Conservation (phyloP, 2,329 filamentous ascomycete species). For the Paradendryphiella salina region DNA sequence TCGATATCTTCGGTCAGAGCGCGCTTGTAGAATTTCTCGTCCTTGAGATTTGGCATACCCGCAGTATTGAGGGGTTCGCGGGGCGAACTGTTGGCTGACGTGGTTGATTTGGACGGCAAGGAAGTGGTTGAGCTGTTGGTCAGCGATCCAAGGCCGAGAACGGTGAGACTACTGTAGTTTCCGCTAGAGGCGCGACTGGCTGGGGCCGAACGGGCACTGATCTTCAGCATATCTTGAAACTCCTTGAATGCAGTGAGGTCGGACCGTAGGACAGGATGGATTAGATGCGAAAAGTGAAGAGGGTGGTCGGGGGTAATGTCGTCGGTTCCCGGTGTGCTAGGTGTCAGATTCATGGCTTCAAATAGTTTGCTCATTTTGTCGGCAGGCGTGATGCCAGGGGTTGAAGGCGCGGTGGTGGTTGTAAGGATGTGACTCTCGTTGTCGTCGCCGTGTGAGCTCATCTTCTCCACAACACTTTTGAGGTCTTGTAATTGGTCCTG, state of each 20-base stretch:
- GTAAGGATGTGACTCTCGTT: conserved; percentile 67
- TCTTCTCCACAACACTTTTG: conserved; percentile 88
- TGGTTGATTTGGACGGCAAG: conserved; percentile 54
- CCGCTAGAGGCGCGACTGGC: conserved; percentile 72
- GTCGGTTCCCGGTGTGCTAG: conserved; percentile 53
- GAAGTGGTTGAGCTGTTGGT: conserved; percentile 57
- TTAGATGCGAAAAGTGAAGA: conserved; percentile 76
- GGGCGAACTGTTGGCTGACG: conserved; percentile 40
- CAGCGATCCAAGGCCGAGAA: conserved; percentile 58
- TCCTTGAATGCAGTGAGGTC: conserved; percentile 83
- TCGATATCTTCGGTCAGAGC: conserved; percentile 89
- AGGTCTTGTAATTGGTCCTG: conserved; percentile 91
- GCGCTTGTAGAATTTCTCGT: conserved; percentile 93
- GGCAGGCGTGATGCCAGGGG: conserved; percentile 65
- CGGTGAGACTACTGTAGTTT: conserved; percentile 66
- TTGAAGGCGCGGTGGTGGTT: conserved; percentile 70
- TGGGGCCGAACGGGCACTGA: conserved; percentile 61
- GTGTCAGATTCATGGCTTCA: conserved; percentile 61
- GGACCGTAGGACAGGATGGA: conserved; percentile 80
- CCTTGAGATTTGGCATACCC: conserved; percentile 69
- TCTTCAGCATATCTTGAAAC: conserved; percentile 74
- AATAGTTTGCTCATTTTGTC: conserved; percentile 64
- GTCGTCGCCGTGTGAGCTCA: conserved; percentile 75
- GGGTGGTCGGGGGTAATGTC: conserved; percentile 65
- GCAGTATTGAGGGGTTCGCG: conserved; percentile 34